Evolutionary conservation across 306 rosid species (phyloP).

Genomic region (Gynostemma pentaphyllum): DNA sequence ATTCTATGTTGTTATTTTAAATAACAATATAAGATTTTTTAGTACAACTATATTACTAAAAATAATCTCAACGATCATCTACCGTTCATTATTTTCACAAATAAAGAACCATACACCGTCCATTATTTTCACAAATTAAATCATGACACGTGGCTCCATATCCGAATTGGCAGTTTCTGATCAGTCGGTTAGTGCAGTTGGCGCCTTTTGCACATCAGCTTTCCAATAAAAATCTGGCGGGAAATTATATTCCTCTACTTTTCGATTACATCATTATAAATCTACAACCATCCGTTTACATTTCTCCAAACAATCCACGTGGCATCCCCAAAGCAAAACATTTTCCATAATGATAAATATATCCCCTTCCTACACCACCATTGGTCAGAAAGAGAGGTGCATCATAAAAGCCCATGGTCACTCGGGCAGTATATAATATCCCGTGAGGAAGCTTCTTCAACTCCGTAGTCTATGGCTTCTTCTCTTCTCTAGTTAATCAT

Average conservation of each 20-base stretch:
- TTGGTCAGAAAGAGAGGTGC: background rate
- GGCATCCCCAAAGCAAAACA: background rate
- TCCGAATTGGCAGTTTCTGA: background rate
- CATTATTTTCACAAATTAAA: background rate
- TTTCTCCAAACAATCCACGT: background rate
- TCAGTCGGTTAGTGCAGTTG: background rate
- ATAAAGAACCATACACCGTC: too few species aligned
- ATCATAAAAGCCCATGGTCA: background rate
- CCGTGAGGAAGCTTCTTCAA: slow-evolving; percentile 21
- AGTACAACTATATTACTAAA: too few species aligned
- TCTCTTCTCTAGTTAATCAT: background rate
- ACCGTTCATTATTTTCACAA: background rate
- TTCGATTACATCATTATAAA: background rate
- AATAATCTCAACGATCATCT: background rate
- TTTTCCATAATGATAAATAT: background rate
- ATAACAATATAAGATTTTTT: too few species aligned
- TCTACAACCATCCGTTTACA: background rate
- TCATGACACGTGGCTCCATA: background rate
- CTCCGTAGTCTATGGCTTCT: slow-evolving; percentile 11
- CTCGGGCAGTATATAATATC: background rate
- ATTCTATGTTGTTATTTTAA: too few species aligned
- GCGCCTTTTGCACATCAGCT: background rate
- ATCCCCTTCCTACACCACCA: background rate
- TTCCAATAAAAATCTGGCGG: background rate
- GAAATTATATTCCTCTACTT: background rate